Evolutionary conservation across 441 rosid species (phyloP).

Genomic region (Pelargonium cotyledonis): DNA sequence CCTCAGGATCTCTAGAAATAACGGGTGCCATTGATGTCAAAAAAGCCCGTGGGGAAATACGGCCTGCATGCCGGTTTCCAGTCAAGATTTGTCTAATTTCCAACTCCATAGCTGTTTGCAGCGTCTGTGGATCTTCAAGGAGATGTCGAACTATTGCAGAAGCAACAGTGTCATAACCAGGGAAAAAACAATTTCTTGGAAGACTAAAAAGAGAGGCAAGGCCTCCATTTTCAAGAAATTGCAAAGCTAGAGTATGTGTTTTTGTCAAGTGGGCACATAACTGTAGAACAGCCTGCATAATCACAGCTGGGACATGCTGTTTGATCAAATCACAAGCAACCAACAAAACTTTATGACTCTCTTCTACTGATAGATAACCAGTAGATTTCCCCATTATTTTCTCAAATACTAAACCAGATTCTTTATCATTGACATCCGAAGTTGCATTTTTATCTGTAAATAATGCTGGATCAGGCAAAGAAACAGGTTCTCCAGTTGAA

Average conservation of each 20-base stretch:
- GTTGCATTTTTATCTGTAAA: constrained; percentile 33
- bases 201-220: constrained; percentile 71
- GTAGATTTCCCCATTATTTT: constrained; percentile 68
- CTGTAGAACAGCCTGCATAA: constrained; percentile 97
- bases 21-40: constrained; percentile 88
- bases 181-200: constrained; percentile 80
- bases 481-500: constrained; percentile 33
- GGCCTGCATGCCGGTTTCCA: constrained; percentile 73
- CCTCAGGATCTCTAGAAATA: constrained; percentile 80
- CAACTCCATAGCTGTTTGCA: constrained; percentile 95
- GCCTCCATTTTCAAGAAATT: constrained; percentile 85
- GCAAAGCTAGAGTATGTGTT: constrained; percentile 66
- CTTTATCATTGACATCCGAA: constrained; percentile 47
- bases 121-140: constrained; percentile 93
- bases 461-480: constrained; percentile 32
- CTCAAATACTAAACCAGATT: constrained; percentile 42
- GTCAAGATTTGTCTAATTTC: constrained; percentile 81
- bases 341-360: constrained; percentile 58
- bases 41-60: constrained; percentile 55
- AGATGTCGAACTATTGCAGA: constrained; percentile 85
- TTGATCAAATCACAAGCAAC: constrained; percentile 69
- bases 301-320: constrained; percentile 74
- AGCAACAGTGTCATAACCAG: constrained; percentile 86
- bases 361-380: constrained; percentile 69
- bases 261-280: constrained; percentile 89